phyloP scores from a whole-genome alignment of 2,329 filamentous ascomycete genomes.

The Phaeoacremonium minimum region DNA sequence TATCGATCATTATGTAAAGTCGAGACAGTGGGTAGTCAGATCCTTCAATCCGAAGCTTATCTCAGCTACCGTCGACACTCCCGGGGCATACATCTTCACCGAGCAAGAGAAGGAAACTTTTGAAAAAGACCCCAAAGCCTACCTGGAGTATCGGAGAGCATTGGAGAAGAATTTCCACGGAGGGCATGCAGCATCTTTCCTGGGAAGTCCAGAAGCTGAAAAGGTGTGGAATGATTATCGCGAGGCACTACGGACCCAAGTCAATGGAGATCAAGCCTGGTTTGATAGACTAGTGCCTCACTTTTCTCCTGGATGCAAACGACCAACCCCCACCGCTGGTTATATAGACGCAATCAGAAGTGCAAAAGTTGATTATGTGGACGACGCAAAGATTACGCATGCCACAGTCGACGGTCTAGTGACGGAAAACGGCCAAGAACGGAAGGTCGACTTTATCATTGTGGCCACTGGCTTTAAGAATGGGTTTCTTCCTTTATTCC shows the following conservation, averaged over 20 bases:
- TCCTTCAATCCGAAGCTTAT: conserved; percentile 3
- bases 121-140: conserved; percentile 1
- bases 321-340: conserved; percentile 17
- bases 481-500: conserved; percentile 14
- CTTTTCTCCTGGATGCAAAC: conserved; percentile 14
- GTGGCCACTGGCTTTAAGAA: conserved; percentile 21
- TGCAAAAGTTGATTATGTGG: conserved; percentile 23
- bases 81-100: neutral
- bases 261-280: conserved; percentile 4
- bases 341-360: conserved; percentile 18
- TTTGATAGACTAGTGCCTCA: conserved; percentile 12
- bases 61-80: neutral
- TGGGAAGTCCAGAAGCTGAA: neutral
- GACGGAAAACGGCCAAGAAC: conserved; percentile 15
- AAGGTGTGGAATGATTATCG: conserved; percentile 1
- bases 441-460: conserved; percentile 25
- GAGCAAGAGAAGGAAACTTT: conserved; percentile 1
- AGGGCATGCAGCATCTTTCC: no score
- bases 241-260: conserved; percentile 3
- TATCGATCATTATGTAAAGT: conserved; percentile 10
- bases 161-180: conserved; percentile 1
- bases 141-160: conserved; percentile 3
- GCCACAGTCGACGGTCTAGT: conserved; percentile 22
- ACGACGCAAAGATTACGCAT: conserved; percentile 18
- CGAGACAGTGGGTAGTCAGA: conserved; percentile 7